A percentile compares a stretch with the other conserved stretches of the same genome.
Conservation (phyloP, 768 basidiomycete genomes). For the Tephrocybe sp. region DNA sequence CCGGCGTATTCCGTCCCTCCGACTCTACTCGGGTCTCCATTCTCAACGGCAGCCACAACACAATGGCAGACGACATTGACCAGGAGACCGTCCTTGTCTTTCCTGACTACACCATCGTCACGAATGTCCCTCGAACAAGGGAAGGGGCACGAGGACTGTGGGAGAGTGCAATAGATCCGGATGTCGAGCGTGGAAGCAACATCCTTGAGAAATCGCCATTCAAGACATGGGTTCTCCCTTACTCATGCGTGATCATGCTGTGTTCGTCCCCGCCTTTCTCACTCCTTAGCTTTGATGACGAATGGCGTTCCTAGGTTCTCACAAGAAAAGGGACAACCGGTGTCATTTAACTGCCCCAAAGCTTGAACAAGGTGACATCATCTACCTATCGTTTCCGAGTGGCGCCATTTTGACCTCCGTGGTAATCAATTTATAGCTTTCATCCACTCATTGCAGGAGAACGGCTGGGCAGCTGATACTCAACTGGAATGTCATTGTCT, state of each 20-base stretch:
- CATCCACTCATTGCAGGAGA: slow-evolving; percentile 56
- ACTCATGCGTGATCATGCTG: slow-evolving; percentile 84
- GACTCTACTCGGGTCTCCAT: slow-evolving; percentile 63
- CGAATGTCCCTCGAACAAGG: slow-evolving; percentile 62
- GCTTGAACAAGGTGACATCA: slow-evolving; percentile 63
- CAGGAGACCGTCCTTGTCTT: slow-evolving; percentile 84
- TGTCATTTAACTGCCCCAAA: slow-evolving; percentile 87
- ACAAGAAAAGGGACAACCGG: slow-evolving; percentile 89
- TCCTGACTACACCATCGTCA: slow-evolving; percentile 88
- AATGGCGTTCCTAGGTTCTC: slow-evolving; percentile 66
- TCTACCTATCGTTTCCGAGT: slow-evolving; percentile 19
- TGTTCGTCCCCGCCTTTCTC: slow-evolving; percentile 54
- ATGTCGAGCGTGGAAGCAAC: slow-evolving; percentile 46
- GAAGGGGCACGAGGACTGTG: slow-evolving; percentile 74
- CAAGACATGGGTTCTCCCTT: slow-evolving; percentile 82
- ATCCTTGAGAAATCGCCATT: slow-evolving; percentile 45
- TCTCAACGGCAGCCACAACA: slow-evolving; percentile 81
- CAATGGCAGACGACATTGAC: slow-evolving; percentile 62
- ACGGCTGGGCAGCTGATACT: slow-evolving; percentile 77
- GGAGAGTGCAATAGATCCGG: slow-evolving; percentile 61
- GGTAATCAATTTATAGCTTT: slow-evolving; percentile 53
- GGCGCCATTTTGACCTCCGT: slow-evolving; percentile 4
- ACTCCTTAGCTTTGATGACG: slow-evolving; percentile 9
- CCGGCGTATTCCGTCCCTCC: slow-evolving; percentile 60
- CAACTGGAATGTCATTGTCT: slow-evolving; percentile 61